phyloP scores from a whole-genome alignment of 306 rosid genomes.

The Quercus aquifolioides region DNA sequence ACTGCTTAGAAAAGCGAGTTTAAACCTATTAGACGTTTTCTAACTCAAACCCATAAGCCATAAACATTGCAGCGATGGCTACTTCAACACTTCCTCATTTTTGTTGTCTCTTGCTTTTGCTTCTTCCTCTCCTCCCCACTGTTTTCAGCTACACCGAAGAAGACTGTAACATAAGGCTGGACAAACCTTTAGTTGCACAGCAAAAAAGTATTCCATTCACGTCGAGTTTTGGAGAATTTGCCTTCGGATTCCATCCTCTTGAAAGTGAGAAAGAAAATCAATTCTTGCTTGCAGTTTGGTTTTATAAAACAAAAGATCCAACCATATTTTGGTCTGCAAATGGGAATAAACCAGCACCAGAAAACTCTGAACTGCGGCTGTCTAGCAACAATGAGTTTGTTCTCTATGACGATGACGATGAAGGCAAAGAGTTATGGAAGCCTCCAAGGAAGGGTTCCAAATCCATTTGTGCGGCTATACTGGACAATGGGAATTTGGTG shows the following conservation, averaged over 20 bases:
- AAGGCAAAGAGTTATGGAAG: neutral
- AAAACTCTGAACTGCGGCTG: constrained; percentile 9
- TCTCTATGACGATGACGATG: neutral
- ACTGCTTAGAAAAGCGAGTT: neutral
- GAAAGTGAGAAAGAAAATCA: neutral
- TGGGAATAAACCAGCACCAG: constrained; percentile 9
- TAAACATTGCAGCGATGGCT: too few relatives aligned
- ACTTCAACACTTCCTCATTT: too few relatives aligned
- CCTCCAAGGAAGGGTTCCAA: neutral
- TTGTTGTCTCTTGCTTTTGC: too few relatives aligned
- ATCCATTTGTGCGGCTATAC: constrained; percentile 10
- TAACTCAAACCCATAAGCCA: too few relatives aligned
- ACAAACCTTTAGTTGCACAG: too few relatives aligned
- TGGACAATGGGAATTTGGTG: constrained; percentile 25
- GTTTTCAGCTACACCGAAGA: too few relatives aligned
- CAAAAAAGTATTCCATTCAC: neutral
- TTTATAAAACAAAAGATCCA: constrained; percentile 1
- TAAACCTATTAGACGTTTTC: too few relatives aligned
- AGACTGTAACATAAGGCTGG: too few relatives aligned
- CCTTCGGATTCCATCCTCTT: constrained; percentile 1
- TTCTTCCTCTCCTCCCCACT: too few relatives aligned
- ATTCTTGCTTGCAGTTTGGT: constrained; percentile 25
- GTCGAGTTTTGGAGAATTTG: constrained; percentile 1
- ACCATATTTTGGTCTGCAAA: constrained; percentile 34
- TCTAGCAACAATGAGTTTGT: neutral